Base-by-base conservation (phyloP, 2,329 filamentous ascomycete genomes). In the Corynespora cassiicola region DNA sequence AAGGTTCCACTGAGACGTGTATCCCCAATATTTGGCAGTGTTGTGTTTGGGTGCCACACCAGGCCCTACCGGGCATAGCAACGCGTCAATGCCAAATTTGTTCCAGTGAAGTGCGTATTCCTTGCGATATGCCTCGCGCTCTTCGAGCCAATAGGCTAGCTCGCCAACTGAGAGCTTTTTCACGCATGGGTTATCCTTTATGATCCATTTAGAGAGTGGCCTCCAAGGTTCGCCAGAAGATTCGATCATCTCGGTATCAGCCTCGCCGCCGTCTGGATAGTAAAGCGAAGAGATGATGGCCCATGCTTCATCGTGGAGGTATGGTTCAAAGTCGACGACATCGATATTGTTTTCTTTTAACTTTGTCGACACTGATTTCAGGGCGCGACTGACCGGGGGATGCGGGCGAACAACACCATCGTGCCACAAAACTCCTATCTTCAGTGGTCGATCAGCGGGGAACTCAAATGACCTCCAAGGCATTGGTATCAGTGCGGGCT, bases 1-100 rank as follows among this genome's bases (percentile, higher is more conserved):
- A 26, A 87, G 53, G 56, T 88, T 88, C 82, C 84, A 88, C 45
- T 83, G 77, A 0, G 76, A 70, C 0, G 82, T 86, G 50, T 88
- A 88, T 1, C 76, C 77, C 82, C 83, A 88, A 49, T 80, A 80
- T 23, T 64, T 71, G 58, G 85, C 54, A 42, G 72, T 65, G 47
- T 80, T 62, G 46, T 82, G 73, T 45, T 77, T 65, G 3, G 74
- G 78, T n/a, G 80, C 80, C 3, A 71, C 70, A 2, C 77, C 75
- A 2, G 81, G 79, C 0, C 76, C 78, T 0, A 73, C 77, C 0
- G 84, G 84, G 38, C 78, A 82, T 1, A 87, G 68, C 21, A 87
- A 77, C 0, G 83, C 79, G 58, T 88, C 84, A 7, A 85, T 74
- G 4, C 36, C 50, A 25, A 46, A 24, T n/a, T 45, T 57, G 24